These are phyloP conservation scores for Parsonsia alboflavescens DNA, from an alignment of 257 asterid species.

Conservation along the genomic window DNA sequence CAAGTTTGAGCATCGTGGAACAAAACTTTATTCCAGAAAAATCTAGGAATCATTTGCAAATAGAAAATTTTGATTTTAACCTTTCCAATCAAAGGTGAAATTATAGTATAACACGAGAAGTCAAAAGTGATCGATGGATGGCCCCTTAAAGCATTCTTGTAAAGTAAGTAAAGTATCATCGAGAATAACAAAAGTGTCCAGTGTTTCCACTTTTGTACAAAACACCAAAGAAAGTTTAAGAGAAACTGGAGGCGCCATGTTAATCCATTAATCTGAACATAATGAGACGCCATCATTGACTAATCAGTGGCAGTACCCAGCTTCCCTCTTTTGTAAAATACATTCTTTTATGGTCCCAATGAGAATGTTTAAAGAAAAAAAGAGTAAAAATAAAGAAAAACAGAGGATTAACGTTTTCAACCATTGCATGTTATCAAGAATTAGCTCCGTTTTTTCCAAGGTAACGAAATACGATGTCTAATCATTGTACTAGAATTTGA, in stretches of 20 bases:
- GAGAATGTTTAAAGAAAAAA: neutral
- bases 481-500: too few relatives aligned
- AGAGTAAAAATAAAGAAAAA: neutral
- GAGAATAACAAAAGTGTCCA: slow-evolving; percentile 53
- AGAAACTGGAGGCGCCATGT: slow-evolving; percentile 24
- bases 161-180: slow-evolving; percentile 54
- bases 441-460: too few relatives aligned
- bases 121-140: slow-evolving; percentile 47
- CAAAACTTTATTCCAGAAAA: neutral
- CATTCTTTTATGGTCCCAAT: neutral
- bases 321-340: neutral
- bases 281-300: slow-evolving; percentile 52
- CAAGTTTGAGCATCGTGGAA: neutral
- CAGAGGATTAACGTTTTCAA: neutral
- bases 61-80: neutral
- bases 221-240: slow-evolving; percentile 28
- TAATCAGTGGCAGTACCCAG: slow-evolving; percentile 32
- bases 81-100: neutral
- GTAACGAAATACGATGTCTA: too few relatives aligned
- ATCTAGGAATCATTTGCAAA: neutral
- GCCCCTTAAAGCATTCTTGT: slow-evolving; percentile 38
- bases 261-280: slow-evolving; percentile 16
- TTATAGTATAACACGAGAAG: slow-evolving; percentile 23
- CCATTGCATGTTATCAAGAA: neutral
- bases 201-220: slow-evolving; percentile 31